Base-by-base conservation (phyloP, 23 red algal genomes). In the Gracilariopsis chorda region DNA sequence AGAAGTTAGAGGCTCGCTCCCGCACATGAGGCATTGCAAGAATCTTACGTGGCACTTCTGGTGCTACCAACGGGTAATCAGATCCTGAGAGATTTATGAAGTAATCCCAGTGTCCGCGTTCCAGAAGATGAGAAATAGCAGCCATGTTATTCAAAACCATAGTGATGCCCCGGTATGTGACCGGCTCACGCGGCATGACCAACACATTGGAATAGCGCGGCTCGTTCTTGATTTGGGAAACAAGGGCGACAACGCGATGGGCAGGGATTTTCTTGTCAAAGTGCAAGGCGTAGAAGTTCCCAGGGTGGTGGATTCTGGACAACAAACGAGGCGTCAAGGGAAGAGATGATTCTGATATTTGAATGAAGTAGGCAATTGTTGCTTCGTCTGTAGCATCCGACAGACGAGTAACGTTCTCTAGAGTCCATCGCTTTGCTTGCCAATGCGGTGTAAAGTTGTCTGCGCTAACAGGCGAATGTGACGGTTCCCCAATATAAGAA, bases 71-170 rank as follows among this genome's bases (percentile, higher is more conserved):
- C 23, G 94, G 94, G 81, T 96, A 96, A 55, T 96, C 94, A 32
- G 94, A 91, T 20, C 87, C 94, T 46, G 82, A 88, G 1, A 96
- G 40, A 57, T 96, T 96, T 87, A 96, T 96, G 62, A 91, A 96
- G 45, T 92, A 96, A 58, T 86, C 85, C 94, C 94, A 96, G 33
- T 83, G 27, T 27, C 78, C 78, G 24, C 57, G 60, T 11, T 34
- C 57, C 4, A 96, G 87, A n/a, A 96, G 80, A 48, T 85, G 52
- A 19, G 73, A 67, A 28, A 96, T 92, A 10, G 84, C 94, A 19
- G 82, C 87, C 49, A 96, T 71, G 35, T 83, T 92, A 43, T 96
- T 96, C 63, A 92, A 77, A 21, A 96, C 73, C 77, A 90, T 96
- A 21, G 86, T 78, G 19, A 92, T 63, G 0, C 94, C 94, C 42